Conservation (phyloP, 202 grass and related monocot genomes). For the Cymbopogon flexuosus region DNA sequence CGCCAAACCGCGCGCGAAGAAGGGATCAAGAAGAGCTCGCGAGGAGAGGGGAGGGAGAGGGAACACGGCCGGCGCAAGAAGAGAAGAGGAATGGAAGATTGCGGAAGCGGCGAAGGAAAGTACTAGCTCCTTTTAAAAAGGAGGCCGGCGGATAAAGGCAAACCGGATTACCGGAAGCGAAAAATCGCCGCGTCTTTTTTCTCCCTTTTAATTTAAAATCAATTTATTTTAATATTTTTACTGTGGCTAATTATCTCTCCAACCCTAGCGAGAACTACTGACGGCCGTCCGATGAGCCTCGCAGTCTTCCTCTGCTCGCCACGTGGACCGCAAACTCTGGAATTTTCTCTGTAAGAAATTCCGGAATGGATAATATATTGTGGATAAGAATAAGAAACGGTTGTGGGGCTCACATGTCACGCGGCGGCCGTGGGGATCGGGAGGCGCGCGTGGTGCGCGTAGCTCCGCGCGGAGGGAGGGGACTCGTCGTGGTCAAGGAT, state of each 20-base stretch:
- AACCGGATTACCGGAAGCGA: constrained; percentile 5
- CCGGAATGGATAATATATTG: constrained; percentile 14
- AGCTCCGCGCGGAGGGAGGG: background rate
- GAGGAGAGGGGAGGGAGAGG: background rate
- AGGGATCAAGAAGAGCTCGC: background rate
- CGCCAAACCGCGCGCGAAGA: background rate
- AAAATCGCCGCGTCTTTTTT: constrained; percentile 30
- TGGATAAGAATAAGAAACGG: constrained; percentile 43
- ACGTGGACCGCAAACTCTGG: constrained; percentile 2
- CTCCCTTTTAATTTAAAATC: too few relatives aligned
- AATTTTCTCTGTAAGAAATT: background rate
- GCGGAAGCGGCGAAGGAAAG: constrained; percentile 45
- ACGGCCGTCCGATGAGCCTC: background rate
- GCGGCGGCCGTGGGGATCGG: background rate
- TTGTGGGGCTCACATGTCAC: constrained; percentile 27
- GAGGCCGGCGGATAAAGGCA: constrained; percentile 39
- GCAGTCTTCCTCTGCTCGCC: background rate
- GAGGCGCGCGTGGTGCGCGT: background rate
- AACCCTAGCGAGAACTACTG: background rate
- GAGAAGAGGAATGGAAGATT: background rate
- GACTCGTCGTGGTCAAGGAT: background rate
- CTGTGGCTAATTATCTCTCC: background rate
- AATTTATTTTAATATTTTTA: too few relatives aligned
- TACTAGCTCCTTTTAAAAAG: constrained; percentile 33
- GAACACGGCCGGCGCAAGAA: background rate